phyloP scores from a whole-genome alignment of 352 stramenopile genomes.

The Aphanomyces astaci region DNA sequence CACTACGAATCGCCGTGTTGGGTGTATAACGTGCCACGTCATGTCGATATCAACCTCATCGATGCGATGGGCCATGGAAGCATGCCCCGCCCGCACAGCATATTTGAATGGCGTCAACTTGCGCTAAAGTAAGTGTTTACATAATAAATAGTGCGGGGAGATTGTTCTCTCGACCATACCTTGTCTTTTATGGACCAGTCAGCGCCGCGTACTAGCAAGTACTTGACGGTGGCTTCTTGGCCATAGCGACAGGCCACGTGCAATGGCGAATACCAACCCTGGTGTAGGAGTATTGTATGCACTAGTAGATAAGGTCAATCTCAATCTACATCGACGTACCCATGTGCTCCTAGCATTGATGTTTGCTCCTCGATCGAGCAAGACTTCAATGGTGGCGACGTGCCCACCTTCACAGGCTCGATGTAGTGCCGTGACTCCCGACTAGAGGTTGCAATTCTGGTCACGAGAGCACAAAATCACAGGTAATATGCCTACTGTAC shows the following conservation, averaged over 20 bases:
- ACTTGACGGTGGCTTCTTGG: slow-evolving; percentile 51
- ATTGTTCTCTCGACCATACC: slow-evolving; percentile 25
- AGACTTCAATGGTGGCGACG: slow-evolving; percentile 35
- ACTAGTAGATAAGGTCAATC: not conserved
- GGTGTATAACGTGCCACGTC: slow-evolving; percentile 19
- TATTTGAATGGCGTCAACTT: slow-evolving; percentile 69
- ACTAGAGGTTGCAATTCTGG: slow-evolving; percentile 29
- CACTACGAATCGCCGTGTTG: not conserved
- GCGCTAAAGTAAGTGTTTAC: no score
- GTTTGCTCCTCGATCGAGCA: slow-evolving; percentile 41
- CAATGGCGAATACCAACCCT: slow-evolving; percentile 72
- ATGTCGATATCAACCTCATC: no score
- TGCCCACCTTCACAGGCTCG: slow-evolving; percentile 46
- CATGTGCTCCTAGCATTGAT: slow-evolving; percentile 54
- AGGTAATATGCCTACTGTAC: slow-evolving; percentile 33
- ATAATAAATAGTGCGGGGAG: not conserved
- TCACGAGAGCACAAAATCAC: not conserved
- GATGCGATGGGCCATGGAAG: slow-evolving; percentile 60
- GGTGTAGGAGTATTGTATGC: not conserved
- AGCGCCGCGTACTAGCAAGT: slow-evolving; percentile 49
- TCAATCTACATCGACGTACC: slow-evolving; percentile 27
- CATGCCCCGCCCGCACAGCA: slow-evolving; percentile 54
- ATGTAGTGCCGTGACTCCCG: slow-evolving; percentile 51
- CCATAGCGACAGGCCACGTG: slow-evolving; percentile 67
- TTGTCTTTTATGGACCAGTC: slow-evolving; percentile 57